phyloP scores from a whole-genome alignment of 192 early-diverging fungal species.

The Coemansia sp. region DNA sequence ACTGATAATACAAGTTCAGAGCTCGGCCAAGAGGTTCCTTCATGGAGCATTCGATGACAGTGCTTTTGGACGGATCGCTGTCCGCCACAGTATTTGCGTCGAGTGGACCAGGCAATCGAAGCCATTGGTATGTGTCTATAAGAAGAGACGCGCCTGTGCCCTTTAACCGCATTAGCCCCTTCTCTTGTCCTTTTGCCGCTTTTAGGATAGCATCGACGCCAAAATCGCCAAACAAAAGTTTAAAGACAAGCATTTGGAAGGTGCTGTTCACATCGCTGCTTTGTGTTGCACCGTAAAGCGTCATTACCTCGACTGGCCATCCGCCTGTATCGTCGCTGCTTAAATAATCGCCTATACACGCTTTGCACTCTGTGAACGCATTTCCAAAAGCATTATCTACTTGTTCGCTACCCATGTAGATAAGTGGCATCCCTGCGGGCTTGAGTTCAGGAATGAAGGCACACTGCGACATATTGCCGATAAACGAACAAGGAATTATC shows the following conservation, averaged over 20 bases:
- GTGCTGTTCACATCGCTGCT: slow-evolving; percentile 15
- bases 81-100: slow-evolving; percentile 31
- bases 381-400: slow-evolving; percentile 20
- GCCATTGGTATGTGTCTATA: slow-evolving; percentile 47
- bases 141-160: slow-evolving; percentile 35
- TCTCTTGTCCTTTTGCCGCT: slow-evolving; percentile 18
- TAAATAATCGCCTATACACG: slow-evolving; percentile 32
- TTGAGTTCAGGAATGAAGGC: slow-evolving; percentile 19
- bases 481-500: slow-evolving; percentile 25
- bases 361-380: slow-evolving; percentile 23
- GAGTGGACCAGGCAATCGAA: slow-evolving; percentile 33
- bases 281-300: slow-evolving; percentile 34
- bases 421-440: slow-evolving; percentile 38
- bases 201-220: slow-evolving; percentile 31
- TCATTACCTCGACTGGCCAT: slow-evolving; percentile 51
- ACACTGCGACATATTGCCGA: slow-evolving; percentile 12
- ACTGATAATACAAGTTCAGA: slow-evolving; percentile 41
- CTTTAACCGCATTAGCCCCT: slow-evolving; percentile 7
- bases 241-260: slow-evolving; percentile 37
- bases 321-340: slow-evolving; percentile 10
- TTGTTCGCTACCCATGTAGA: slow-evolving; percentile 40
- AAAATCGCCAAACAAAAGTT: slow-evolving; percentile 54
- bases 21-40: slow-evolving; percentile 40
- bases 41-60: neutral
- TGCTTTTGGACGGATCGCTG: neutral